These are phyloP conservation scores for Malus hybrid DNA, from an alignment of 331 rosid species.

Conservation along the genomic window DNA sequence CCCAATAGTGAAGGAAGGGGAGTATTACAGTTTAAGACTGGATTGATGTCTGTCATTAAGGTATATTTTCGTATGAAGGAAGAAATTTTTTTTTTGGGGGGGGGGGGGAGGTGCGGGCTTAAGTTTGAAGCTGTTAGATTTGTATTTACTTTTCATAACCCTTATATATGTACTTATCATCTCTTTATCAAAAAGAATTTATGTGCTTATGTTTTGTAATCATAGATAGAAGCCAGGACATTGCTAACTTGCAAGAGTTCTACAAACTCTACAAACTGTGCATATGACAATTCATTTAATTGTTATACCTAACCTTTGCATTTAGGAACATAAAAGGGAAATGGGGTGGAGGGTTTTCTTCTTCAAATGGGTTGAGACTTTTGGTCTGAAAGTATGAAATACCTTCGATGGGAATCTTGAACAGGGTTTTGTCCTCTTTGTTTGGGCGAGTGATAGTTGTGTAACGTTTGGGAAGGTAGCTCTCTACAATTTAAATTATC, in stretches of 20 bases:
- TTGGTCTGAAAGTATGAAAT: background rate
- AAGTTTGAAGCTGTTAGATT: background rate
- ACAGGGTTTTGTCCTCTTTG: background rate
- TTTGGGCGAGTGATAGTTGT: background rate
- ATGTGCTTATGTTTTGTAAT: background rate
- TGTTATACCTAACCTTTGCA: background rate
- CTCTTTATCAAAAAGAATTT: no score
- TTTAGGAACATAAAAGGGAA: background rate
- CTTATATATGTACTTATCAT: background rate
- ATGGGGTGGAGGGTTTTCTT: background rate
- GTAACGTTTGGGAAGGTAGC: background rate
- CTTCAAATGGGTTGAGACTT: background rate
- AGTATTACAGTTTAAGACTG: conserved; percentile 94
- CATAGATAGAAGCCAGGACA: conserved; percentile 88
- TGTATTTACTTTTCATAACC: background rate
- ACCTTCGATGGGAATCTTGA: background rate
- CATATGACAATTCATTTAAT: background rate
- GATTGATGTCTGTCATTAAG: conserved; percentile 96
- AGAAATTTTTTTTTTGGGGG: no score
- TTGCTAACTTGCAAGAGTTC: conserved; percentile 70
- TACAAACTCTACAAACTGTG: conserved; percentile 57
- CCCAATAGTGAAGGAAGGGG: conserved; percentile 99
- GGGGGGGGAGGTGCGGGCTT: background rate
- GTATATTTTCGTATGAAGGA: conserved; percentile 25
- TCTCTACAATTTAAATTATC: background rate